Conservation (phyloP, 495 filamentous ascomycete species). For the Penicillium atrosanguineum region DNA sequence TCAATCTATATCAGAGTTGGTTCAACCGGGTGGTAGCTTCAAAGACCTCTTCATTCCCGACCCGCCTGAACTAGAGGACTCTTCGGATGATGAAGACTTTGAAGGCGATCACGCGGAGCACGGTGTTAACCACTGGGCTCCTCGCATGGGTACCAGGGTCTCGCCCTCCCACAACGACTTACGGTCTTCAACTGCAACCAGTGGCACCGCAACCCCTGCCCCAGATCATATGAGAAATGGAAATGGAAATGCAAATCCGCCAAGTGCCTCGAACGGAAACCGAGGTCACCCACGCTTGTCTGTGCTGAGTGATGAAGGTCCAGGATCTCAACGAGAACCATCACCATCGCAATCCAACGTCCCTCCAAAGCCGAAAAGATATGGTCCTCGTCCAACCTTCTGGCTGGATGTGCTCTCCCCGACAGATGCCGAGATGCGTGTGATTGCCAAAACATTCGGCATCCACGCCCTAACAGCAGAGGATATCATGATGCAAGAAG, state of each 20-base stretch:
- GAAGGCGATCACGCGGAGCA: slow-evolving; percentile 29
- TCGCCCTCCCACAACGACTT: neutral
- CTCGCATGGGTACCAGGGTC: neutral
- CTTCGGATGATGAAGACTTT: slow-evolving; percentile 62
- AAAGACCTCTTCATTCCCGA: slow-evolving; percentile 80
- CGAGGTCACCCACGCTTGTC: slow-evolving; percentile 29
- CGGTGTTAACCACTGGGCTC: slow-evolving; percentile 2
- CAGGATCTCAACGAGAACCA: slow-evolving; percentile 24
- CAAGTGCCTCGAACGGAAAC: neutral
- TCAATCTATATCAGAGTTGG: slow-evolving; percentile 87
- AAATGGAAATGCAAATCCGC: neutral
- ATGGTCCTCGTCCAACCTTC: slow-evolving; percentile 87
- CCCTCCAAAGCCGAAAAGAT: slow-evolving; percentile 57
- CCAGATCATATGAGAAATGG: neutral
- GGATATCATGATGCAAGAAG: slow-evolving; percentile 96
- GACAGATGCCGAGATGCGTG: slow-evolving; percentile 88
- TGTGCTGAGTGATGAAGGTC: slow-evolving; percentile 34
- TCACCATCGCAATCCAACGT: slow-evolving; percentile 25
- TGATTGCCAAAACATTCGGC: slow-evolving; percentile 86
- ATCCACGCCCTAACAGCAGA: slow-evolving; percentile 94
- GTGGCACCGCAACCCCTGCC: slow-evolving; percentile 1
- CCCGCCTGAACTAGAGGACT: slow-evolving; percentile 60
- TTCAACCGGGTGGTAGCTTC: slow-evolving; percentile 81
- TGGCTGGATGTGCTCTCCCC: slow-evolving; percentile 93
- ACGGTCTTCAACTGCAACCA: slow-evolving; percentile 3